Base-by-base conservation (phyloP, 208 protist species). In the Trypanosoma cruzi region DNA sequence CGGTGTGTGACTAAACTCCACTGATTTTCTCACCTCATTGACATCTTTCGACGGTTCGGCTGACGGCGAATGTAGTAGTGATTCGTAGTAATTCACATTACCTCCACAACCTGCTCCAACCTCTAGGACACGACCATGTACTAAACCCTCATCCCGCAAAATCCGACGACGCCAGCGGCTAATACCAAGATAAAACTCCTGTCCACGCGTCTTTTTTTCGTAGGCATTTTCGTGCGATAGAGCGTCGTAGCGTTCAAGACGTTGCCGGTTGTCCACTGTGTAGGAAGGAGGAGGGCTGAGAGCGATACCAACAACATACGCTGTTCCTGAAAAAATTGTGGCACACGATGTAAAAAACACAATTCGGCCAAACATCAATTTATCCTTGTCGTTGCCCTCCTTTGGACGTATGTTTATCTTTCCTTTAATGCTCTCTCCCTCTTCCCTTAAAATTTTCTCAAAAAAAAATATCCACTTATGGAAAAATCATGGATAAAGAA, bases 111-210 rank as follows among this genome's bases (percentile, higher is more conserved):
- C 92, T 5, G 84, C 83, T 14, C 92, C 92, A 34, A 97, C 85
- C 56, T 97, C 89, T 26, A 97, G 63, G 26, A 95, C 88, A 55
- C 86, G 79, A 4, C 92, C 92, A 0, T 64, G 68, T 50, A 91
- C 64, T 1, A 88, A 44, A 0, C 85, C 83, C 49, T 95, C 85
- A 14, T 90, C 85, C 16, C 79, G 69, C 31, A 97, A 67, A 72
- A 93, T 80, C 57, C 80, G 81, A 24, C 89, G 59, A 2, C 88
- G 71, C 85, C 86, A 93, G 26, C 86, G 83, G 37, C 75, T 90
- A 11, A 97, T 74, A 13, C 92, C 89, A 22, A 96, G 55, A 60
- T 91, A 89, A 58, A 91, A 94, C 65, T 96, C 92, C 56, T 95
- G 89, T 18, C 83, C 64, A 22, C 83, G 84, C 11, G 86, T 94